phyloP scores from a whole-genome alignment of 345 rosid genomes.

The Eutrema yunnanense region DNA sequence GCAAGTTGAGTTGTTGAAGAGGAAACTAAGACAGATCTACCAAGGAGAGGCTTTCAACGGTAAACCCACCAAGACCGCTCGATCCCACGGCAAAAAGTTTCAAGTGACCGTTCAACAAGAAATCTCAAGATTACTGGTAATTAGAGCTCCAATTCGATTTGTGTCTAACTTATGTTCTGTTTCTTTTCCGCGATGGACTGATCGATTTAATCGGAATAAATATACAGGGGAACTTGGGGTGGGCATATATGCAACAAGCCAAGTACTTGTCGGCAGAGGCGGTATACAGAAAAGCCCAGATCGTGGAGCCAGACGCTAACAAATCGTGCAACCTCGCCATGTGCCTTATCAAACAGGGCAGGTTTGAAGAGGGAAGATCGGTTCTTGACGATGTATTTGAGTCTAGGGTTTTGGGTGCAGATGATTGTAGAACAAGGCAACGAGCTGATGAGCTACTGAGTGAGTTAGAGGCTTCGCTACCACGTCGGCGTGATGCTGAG shows the following conservation, averaged over 20 bases:
- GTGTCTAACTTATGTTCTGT: not conserved
- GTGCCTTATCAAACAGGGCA: conserved; percentile 64
- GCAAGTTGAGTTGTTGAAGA: conserved; percentile 70
- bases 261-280: conserved; percentile 82
- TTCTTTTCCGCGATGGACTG: not conserved
- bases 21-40: conserved; percentile 78
- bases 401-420: conserved; percentile 49
- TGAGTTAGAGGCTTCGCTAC: conserved; percentile 39
- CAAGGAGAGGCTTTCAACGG: conserved; percentile 87
- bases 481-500: conserved; percentile 11
- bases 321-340: conserved; percentile 76
- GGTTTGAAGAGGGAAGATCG: conserved; percentile 46
- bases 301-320: conserved; percentile 84
- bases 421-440: conserved; percentile 44
- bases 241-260: conserved; percentile 94
- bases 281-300: conserved; percentile 74
- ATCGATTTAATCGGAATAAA: not conserved
- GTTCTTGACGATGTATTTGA: conserved; percentile 41
- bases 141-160: too few species aligned
- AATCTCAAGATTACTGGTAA: conserved; percentile 76
- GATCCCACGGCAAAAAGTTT: conserved; percentile 93
- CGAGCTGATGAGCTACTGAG: conserved; percentile 49
- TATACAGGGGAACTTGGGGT: conserved; percentile 86
- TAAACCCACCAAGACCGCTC: conserved; percentile 83
- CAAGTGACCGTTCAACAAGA: conserved; percentile 92